Percentiles rank a stretch among this genome's conserved stretches.
Evolutionary conservation across 768 basidiomycete species (phyloP).

Genomic region (Mrakia frigida): DNA sequence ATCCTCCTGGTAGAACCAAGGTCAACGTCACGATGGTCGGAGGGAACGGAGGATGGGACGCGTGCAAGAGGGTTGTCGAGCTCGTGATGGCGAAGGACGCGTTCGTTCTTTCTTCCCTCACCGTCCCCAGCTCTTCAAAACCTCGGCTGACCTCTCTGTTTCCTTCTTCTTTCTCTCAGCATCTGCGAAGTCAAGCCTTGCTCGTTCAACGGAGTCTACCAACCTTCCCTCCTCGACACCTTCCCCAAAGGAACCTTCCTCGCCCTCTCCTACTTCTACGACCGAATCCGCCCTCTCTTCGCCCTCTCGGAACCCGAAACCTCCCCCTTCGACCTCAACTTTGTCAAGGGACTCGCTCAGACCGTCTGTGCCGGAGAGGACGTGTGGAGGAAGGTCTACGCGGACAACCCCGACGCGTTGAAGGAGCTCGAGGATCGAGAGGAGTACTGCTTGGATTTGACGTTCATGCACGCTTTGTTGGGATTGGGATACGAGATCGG

Average conservation of each 20-base stretch:
- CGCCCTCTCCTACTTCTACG: slow-evolving; percentile 97
- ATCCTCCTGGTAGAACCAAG: slow-evolving; percentile 47
- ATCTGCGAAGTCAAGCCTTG: slow-evolving; percentile 89
- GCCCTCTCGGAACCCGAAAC: slow-evolving; percentile 35
- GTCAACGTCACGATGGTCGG: slow-evolving; percentile 81
- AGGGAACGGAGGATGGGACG: slow-evolving; percentile 73
- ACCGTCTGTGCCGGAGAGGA: slow-evolving; percentile 67
- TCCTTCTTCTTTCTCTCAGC: slow-evolving; percentile 39
- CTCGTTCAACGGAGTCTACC: slow-evolving; percentile 95
- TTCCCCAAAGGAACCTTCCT: slow-evolving; percentile 81
- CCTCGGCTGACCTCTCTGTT: background rate
- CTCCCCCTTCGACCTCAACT: slow-evolving; percentile 37
- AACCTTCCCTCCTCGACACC: slow-evolving; percentile 81
- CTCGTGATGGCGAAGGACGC: slow-evolving; percentile 92
- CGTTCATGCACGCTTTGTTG: slow-evolving; percentile 86
- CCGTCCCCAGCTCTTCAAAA: background rate
- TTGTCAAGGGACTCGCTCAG: slow-evolving; percentile 51
- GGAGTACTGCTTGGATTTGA: slow-evolving; percentile 93
- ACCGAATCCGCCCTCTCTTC: slow-evolving; percentile 77
- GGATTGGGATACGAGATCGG: slow-evolving; percentile 85
- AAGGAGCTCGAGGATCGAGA: slow-evolving; percentile 73
- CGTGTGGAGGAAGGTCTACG: slow-evolving; percentile 50
- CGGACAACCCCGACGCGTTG: slow-evolving; percentile 49
- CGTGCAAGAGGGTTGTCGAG: slow-evolving; percentile 75
- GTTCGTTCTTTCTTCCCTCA: slow-evolving; percentile 50